Percentiles rank a stretch among this genome's conserved stretches.
Conservation (phyloP, 2,329 filamentous ascomycete species). For the Epichloe elymi region DNA sequence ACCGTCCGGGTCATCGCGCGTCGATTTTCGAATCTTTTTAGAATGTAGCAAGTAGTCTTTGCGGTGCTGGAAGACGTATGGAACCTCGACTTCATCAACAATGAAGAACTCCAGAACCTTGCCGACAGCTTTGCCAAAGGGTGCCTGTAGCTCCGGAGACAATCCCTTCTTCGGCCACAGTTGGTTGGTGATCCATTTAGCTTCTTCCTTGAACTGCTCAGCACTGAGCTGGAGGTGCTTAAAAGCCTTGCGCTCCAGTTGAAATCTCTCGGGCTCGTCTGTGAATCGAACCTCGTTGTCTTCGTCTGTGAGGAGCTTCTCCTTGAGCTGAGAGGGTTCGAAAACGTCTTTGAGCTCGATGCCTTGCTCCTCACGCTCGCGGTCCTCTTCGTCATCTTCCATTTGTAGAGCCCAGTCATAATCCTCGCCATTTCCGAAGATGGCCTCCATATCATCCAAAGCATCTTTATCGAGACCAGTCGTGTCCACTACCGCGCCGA, state of each 20-base stretch:
- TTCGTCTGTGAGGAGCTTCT: conserved; percentile 89
- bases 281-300: conserved; percentile 81
- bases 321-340: conserved; percentile 85
- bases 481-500: conserved; percentile 59
- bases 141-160: conserved; percentile 56
- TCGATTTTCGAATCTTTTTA: conserved; percentile 51
- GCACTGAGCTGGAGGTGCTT: conserved; percentile 66
- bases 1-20: conserved; percentile 53
- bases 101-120: conserved; percentile 95
- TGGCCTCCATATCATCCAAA: conserved; percentile 88
- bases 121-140: conserved; percentile 76
- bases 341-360: conserved; percentile 96
- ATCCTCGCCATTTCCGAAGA: conserved; percentile 90
- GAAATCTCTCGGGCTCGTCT: conserved; percentile 89
- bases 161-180: conserved; percentile 80
- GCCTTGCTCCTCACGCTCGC: conserved; percentile 64
- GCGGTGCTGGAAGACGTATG: conserved; percentile 95
- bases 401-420: conserved; percentile 89
- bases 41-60: conserved; percentile 96
- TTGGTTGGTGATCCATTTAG: conserved; percentile 79
- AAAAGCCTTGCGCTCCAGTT: conserved; percentile 81
- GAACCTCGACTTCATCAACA: conserved; percentile 85
- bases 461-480: conserved; percentile 83
- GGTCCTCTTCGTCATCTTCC: conserved; percentile 74
- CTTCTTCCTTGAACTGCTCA: conserved; percentile 82